These are phyloP conservation scores for Podospora pseudocomata DNA, from an alignment of 495 filamentous ascomycete species.

Conservation along the genomic window DNA sequence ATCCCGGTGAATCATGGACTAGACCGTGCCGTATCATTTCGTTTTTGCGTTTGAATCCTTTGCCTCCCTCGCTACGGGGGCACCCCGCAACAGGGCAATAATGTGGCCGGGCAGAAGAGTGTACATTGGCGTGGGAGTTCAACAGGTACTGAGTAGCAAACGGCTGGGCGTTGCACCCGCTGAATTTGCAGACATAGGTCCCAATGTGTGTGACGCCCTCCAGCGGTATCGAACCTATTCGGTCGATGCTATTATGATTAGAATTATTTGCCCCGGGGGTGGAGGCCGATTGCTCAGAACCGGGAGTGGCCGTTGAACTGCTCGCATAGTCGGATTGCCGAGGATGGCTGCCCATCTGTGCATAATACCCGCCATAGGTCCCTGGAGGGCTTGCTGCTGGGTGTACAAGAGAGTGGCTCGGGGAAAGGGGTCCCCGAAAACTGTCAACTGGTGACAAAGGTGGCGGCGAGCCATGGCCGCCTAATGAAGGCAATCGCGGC, in stretches of 20 bases:
- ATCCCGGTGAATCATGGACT: conserved; percentile 92
- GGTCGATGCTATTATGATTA: conserved; percentile 11
- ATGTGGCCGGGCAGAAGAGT: conserved; percentile 84
- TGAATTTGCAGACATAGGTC: conserved; percentile 27
- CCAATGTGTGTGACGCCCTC: conserved; percentile 41
- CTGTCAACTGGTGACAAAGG: conserved; percentile 34
- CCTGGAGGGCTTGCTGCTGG: conserved; percentile 12
- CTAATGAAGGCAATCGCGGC: conserved; percentile 22
- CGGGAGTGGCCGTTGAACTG: conserved; percentile 32
- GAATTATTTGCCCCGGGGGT: conserved; percentile 43
- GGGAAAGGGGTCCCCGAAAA: conserved; percentile 12
- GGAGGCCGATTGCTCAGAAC: conserved; percentile 32
- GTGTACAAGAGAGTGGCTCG: conserved; percentile 15
- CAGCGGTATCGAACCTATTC: conserved; percentile 41
- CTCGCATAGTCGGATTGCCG: conserved; percentile 21
- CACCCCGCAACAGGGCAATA: conserved; percentile 84
- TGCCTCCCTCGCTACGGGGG: conserved; percentile 74
- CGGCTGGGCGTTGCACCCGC: conserved; percentile 72
- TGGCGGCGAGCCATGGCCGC: conserved; percentile 32
- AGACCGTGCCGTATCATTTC: conserved; percentile 98
- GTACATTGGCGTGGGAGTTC: conserved; percentile 97
- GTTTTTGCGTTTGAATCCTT: conserved; percentile 97
- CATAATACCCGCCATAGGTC: not conserved
- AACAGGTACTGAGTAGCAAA: conserved; percentile 82
- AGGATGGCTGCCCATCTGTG: conserved; percentile 13